Percentiles rank a stretch among this genome's conserved stretches.
These are phyloP conservation scores for Daedalea quercina DNA, from an alignment of 768 basidiomycete species.

Conservation along the genomic window DNA sequence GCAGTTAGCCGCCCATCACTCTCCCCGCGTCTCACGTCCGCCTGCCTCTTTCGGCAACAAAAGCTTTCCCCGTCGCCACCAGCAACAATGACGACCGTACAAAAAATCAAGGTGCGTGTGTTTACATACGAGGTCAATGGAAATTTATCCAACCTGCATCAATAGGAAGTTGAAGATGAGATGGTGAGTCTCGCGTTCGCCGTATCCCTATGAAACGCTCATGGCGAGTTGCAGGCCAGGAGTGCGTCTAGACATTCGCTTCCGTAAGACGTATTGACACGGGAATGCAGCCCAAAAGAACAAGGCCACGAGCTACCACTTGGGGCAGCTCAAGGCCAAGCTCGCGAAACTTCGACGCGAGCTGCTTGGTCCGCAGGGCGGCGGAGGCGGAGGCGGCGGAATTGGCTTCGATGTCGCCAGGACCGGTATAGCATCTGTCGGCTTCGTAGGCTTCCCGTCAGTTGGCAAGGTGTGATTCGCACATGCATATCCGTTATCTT, in stretches of 20 bases:
- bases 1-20: slow-evolving; percentile 5
- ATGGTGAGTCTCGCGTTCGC: slow-evolving; percentile 54
- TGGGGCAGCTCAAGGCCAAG: slow-evolving; percentile 97
- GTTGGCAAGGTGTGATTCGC: slow-evolving; percentile 69
- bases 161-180: slow-evolving; percentile 91
- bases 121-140: not conserved
- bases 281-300: slow-evolving; percentile 86
- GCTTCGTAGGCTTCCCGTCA: slow-evolving; percentile 90
- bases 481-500: not conserved
- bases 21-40: not conserved
- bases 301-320: slow-evolving; percentile 93
- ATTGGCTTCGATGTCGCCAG: slow-evolving; percentile 97
- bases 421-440: slow-evolving; percentile 96
- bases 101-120: slow-evolving; percentile 73
- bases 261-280: too few species aligned
- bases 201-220: slow-evolving; percentile 4
- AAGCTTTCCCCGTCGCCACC: slow-evolving; percentile 1
- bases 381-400: slow-evolving; percentile 85
- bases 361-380: slow-evolving; percentile 68
- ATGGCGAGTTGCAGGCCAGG: slow-evolving; percentile 49
- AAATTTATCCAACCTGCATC: not conserved
- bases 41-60: slow-evolving; percentile 5
- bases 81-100: slow-evolving; percentile 74
- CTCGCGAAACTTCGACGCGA: slow-evolving; percentile 95
- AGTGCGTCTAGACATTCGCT: slow-evolving; percentile 65